Evolutionary conservation across 768 basidiomycete genomes (phyloP).

Genomic region (Termitomyces sp.): DNA sequence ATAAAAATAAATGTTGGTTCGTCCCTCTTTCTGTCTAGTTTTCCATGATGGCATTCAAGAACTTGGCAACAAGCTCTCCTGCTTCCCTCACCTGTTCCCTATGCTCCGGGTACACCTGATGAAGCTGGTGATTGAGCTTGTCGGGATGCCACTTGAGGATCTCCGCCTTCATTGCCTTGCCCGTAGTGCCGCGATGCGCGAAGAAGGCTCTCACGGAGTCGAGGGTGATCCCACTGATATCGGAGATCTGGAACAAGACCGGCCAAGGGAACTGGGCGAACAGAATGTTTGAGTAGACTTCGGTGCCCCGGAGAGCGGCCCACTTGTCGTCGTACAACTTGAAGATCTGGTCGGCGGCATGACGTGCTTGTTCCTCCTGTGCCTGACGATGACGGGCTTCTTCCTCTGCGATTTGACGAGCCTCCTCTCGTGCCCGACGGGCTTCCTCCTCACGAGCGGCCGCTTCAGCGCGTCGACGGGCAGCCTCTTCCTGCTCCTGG

Average conservation of each 20-base stretch:
- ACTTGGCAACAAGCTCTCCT: slow-evolving; percentile 34
- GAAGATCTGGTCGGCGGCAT: slow-evolving; percentile 1
- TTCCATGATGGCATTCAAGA: slow-evolving; percentile 26
- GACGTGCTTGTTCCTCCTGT: slow-evolving; percentile 2
- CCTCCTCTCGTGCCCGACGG: not conserved
- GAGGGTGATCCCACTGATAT: slow-evolving; percentile 30
- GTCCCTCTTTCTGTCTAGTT: not conserved
- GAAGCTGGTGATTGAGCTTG: slow-evolving; percentile 37
- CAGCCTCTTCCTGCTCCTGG: slow-evolving; percentile 2
- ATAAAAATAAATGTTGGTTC: not conserved
- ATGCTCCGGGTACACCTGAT: slow-evolving; percentile 29
- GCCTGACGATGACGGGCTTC: not conserved
- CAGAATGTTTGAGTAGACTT: not conserved
- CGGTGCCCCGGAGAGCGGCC: slow-evolving; percentile 1
- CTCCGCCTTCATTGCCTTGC: slow-evolving; percentile 38
- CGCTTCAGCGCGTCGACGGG: not conserved
- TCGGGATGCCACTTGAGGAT: slow-evolving; percentile 55
- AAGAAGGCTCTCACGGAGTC: slow-evolving; percentile 35
- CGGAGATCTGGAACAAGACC: not conserved
- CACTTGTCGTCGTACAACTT: slow-evolving; percentile 14
- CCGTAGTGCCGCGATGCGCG: slow-evolving; percentile 28
- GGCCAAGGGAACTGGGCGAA: slow-evolving; percentile 11
- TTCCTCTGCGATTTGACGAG: slow-evolving; percentile 1
- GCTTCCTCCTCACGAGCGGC: slow-evolving; percentile 3
- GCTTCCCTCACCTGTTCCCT: slow-evolving; percentile 28